These are phyloP conservation scores for Elsinoe fawcettii DNA, from an alignment of 2,329 filamentous ascomycete genomes.

Conservation along the genomic window DNA sequence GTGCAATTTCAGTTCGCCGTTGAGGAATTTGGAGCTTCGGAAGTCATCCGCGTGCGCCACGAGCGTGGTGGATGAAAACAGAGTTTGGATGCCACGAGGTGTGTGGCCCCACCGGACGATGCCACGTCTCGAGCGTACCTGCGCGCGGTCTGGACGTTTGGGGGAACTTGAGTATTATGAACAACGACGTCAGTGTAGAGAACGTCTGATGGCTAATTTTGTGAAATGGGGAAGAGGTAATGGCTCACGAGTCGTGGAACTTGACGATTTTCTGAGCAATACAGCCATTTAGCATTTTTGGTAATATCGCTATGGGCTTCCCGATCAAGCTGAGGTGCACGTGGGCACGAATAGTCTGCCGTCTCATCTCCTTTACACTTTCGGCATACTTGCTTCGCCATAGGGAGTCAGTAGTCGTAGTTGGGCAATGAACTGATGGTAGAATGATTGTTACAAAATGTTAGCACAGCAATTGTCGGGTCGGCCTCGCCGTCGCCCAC, in stretches of 20 bases:
- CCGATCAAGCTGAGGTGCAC: not conserved
- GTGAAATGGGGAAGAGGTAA: not conserved
- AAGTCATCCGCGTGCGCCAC: conserved; percentile 5
- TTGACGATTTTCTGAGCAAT: not conserved
- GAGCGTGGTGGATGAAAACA: not conserved
- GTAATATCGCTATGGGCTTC: not conserved
- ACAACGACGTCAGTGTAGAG: not conserved
- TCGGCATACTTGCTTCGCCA: not conserved
- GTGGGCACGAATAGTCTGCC: not conserved
- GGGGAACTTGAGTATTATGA: not conserved
- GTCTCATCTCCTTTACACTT: not conserved
- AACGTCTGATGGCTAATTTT: too few species aligned
- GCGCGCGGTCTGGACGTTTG: not conserved
- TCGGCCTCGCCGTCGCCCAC: too few species aligned
- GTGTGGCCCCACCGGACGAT: conserved; percentile 3
- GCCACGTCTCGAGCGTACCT: not conserved
- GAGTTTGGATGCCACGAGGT: conserved; percentile 11
- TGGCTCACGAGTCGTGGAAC: not conserved
- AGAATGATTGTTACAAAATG: too few species aligned
- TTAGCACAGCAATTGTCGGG: too few species aligned
- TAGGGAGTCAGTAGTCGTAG: not conserved
- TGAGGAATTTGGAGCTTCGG: not conserved
- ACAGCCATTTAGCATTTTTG: not conserved
- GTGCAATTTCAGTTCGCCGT: not conserved
- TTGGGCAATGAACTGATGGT: too few species aligned